A percentile compares a stretch with the other conserved stretches of the same genome.
These are phyloP conservation scores for Podaxis pistillaris DNA, from an alignment of 768 basidiomycete species.

Conservation along the genomic window DNA sequence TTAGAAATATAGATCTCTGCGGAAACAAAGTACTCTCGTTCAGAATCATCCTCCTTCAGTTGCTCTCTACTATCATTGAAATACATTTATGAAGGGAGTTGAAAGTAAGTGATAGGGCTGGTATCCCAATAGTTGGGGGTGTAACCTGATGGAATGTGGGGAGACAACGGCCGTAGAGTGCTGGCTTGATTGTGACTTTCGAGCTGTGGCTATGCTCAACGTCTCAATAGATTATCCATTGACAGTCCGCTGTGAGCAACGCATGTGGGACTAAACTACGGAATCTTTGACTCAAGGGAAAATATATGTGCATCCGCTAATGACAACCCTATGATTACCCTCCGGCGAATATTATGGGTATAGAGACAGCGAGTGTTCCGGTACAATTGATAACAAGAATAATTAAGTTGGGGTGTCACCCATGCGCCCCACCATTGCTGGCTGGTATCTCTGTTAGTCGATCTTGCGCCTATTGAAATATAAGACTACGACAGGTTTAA, in stretches of 20 bases:
- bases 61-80: constrained; percentile 14
- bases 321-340: constrained; percentile 12
- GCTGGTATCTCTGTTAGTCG: constrained; percentile 24
- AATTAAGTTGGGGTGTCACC: not conserved
- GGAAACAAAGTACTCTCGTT: constrained; percentile 56
- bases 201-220: constrained; percentile 12
- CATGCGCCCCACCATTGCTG: constrained; percentile 1
- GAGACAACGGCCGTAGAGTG: not conserved
- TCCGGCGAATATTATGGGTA: constrained; percentile 14
- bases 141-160: not conserved
- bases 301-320: constrained; percentile 8
- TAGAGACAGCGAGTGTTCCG: constrained; percentile 2
- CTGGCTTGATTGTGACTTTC: too few species aligned
- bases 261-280: not conserved
- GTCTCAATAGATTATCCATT: too few species aligned
- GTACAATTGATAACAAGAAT: constrained; percentile 8
- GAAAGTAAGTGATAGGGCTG: not conserved
- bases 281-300: constrained; percentile 17
- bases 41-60: constrained; percentile 9
- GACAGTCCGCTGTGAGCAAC: too few species aligned
- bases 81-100: not conserved
- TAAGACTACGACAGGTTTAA: not conserved
- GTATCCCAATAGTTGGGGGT: not conserved
- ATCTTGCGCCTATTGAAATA: constrained; percentile 28
- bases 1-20: constrained; percentile 63